Evolutionary conservation across 805 yeast genomes (phyloP), one percentile per base, ranked within the genome.

Genomic region (Candida railenensis): DNA sequence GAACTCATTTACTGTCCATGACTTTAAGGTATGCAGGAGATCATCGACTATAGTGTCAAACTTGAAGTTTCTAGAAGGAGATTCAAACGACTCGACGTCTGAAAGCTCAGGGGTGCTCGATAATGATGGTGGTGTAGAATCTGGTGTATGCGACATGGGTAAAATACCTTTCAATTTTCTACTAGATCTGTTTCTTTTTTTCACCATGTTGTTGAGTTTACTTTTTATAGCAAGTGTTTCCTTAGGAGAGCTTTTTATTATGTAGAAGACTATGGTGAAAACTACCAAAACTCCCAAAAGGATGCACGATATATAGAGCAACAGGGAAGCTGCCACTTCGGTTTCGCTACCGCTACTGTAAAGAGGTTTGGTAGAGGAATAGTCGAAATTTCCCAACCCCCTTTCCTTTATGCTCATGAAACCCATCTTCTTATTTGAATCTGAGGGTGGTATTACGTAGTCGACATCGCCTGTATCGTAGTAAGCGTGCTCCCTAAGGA

Each of bases 381-480:
- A 40, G 21, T 40, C 43, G 21, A 40, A 40, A 16, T n/a, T 4
- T 25, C 37, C 43, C 15, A 32, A 28, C 9, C 43, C 43, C 12
- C 19, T 37, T 3, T 21, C 30, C 16, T 14, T 28, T 14, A 22
- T n/a, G 3, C 30, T 22, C 16, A 37, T 22, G 18, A 37, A 37
- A 8, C 40, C 40, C 9, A 22, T 3, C 28, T 14, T 22, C 21
- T 21, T 22, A 3, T 14, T 11, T 12, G 21, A 9, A 36, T 37
- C 14, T n/a, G 14, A 22, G 11, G 22, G 9, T 8, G 36, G 43
- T 18, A 40, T 18, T 8, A 40, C 43, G 20, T 25, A 34, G 12
- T 42, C 58, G 20, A 57, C 40, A 44, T 61, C 58, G 16, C 66
- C 67, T 0, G 65, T 50, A 12, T 61, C 66, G 45, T 64, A 62